Conservation (phyloP, 1,139 yeast genomes). For the Pichia sp. region DNA sequence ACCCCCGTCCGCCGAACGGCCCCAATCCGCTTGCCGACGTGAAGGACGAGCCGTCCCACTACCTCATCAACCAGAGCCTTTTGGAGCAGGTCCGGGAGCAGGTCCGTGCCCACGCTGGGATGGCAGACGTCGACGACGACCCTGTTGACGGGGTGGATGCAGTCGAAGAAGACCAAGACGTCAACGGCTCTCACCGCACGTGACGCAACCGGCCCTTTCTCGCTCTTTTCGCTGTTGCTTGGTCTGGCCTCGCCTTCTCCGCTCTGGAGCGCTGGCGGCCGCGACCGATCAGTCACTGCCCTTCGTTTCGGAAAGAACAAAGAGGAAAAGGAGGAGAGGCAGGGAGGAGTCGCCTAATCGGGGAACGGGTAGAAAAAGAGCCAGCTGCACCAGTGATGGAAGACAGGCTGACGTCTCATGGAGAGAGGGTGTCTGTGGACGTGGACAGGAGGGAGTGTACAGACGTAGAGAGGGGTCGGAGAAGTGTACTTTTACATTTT, state of each 20-base stretch:
- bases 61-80: constrained; percentile 11
- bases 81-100: constrained; percentile 16
- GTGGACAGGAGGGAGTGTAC: no score
- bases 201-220: no score
- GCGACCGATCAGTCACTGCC: background rate
- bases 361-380: background rate
- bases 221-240: background rate
- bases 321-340: background rate
- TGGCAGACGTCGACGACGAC: constrained; percentile 6
- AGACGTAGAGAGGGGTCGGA: no score
- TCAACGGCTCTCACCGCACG: background rate
- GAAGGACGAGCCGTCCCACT: background rate
- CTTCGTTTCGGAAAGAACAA: background rate
- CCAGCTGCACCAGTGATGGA: background rate
- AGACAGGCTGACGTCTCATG: background rate
- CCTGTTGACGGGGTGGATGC: no score
- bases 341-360: background rate
- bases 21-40: background rate
- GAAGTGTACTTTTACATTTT: background rate
- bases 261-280: background rate
- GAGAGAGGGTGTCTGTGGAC: background rate
- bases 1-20: background rate
- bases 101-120: constrained; percentile 7
- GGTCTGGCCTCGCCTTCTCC: background rate
- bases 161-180: constrained; percentile 1